A percentile compares a stretch with the other conserved stretches of the same genome.
These are phyloP conservation scores for Circinella minor DNA, from an alignment of 371 early-diverging fungal species.

Conservation along the genomic window DNA sequence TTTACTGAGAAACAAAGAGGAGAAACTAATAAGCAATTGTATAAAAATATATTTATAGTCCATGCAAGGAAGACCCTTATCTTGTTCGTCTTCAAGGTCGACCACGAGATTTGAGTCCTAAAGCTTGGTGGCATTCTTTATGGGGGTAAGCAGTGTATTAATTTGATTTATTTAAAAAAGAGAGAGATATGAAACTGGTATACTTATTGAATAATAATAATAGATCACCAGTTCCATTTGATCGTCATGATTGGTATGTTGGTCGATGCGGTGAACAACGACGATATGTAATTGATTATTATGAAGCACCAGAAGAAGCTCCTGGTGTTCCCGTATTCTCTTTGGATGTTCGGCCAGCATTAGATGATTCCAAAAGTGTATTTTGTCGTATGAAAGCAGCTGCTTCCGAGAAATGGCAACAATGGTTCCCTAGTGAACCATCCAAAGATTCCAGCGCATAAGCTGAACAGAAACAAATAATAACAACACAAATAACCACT, in stretches of 20 bases:
- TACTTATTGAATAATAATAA: neutral
- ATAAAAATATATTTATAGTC: conserved; percentile 28
- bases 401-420: conserved; percentile 43
- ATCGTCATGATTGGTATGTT: conserved; percentile 83
- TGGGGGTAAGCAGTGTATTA: conserved; percentile 49
- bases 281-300: conserved; percentile 82
- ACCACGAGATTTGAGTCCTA: conserved; percentile 78
- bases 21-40: too few relatives aligned
- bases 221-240: conserved; percentile 74
- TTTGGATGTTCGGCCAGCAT: conserved; percentile 82
- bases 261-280: conserved; percentile 75
- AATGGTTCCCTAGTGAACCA: conserved; percentile 39
- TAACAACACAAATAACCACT: neutral
- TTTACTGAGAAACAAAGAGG: too few relatives aligned
- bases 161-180: too few relatives aligned
- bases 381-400: conserved; percentile 66
- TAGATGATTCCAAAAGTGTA: conserved; percentile 70
- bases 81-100: conserved; percentile 83
- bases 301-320: conserved; percentile 68
- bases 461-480: neutral
- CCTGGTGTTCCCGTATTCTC: conserved; percentile 77
- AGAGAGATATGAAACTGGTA: neutral
- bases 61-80: conserved; percentile 66
- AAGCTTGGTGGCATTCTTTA: conserved; percentile 69
- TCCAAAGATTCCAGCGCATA: conserved; percentile 11